Percentiles rank a stretch among this genome's conserved stretches.
phyloP scores from a whole-genome alignment of 441 rosid genomes.

The Eruca vesicaria region DNA sequence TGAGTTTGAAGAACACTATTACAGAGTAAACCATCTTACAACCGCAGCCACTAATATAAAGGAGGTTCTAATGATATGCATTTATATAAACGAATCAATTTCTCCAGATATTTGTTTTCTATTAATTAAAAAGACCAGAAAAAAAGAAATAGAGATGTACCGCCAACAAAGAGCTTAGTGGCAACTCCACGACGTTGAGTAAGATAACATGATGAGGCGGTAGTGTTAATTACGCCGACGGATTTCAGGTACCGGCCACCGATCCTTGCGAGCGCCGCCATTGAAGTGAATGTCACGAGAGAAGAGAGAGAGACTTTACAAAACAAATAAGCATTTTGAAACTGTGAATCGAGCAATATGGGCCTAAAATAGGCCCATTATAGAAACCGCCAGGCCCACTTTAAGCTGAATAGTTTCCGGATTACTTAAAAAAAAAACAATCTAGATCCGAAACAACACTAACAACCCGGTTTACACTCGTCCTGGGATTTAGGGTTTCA shows the following conservation, averaged over 20 bases:
- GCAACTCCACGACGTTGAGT: constrained; percentile 57
- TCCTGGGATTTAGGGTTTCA: constrained; percentile 14
- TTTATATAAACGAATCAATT: too few species aligned
- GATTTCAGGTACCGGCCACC: constrained; percentile 29
- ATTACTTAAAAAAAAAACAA: too few species aligned
- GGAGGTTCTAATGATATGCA: too few species aligned
- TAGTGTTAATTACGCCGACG: neutral
- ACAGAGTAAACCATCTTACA: neutral
- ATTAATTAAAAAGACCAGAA: neutral
- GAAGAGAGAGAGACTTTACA: too few species aligned
- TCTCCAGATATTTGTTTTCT: neutral
- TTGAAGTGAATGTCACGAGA: constrained; percentile 12
- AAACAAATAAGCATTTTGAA: neutral
- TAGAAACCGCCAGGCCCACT: neutral
- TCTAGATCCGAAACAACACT: too few species aligned
- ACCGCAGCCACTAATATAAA: too few species aligned
- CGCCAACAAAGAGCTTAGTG: constrained; percentile 86
- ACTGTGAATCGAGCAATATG: neutral
- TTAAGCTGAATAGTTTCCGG: neutral
- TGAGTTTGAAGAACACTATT: neutral
- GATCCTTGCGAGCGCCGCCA: constrained; percentile 57
- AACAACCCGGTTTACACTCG: neutral
- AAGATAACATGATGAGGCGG: constrained; percentile 41
- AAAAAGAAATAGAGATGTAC: constrained; percentile 30
- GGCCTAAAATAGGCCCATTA: neutral